Conservation (phyloP, 176 grass and related monocot genomes). For the Leersia perrieri region DNA sequence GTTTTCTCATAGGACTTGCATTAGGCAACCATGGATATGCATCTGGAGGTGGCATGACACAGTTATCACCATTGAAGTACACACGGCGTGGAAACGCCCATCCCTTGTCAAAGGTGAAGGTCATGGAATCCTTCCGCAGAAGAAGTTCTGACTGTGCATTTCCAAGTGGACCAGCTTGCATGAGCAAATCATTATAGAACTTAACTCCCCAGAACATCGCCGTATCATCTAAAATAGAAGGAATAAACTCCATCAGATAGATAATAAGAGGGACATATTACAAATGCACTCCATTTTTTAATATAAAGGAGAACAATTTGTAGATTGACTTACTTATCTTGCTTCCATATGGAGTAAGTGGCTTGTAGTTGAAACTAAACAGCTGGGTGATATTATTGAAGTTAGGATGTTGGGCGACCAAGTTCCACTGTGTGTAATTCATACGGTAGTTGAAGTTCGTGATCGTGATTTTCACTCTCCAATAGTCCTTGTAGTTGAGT, state of each 20-base stretch:
- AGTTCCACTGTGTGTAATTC: constrained; percentile 93
- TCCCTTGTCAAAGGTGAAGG: constrained; percentile 76
- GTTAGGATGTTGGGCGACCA: constrained; percentile 84
- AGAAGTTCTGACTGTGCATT: constrained; percentile 82
- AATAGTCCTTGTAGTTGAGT: constrained; percentile 91
- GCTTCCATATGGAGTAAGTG: constrained; percentile 72
- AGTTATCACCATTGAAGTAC: constrained; percentile 94
- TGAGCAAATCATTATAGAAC: constrained; percentile 89
- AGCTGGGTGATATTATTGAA: constrained; percentile 72
- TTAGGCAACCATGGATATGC: constrained; percentile 86
- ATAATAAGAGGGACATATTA: background rate
- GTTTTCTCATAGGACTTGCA: constrained; percentile 57
- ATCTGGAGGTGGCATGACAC: constrained; percentile 79
- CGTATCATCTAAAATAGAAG: constrained; percentile 62
- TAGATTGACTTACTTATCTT: constrained; percentile 72
- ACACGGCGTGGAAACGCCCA: constrained; percentile 79
- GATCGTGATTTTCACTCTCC: constrained; percentile 83
- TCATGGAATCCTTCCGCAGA: constrained; percentile 55
- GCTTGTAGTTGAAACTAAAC: constrained; percentile 92
- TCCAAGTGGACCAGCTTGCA: constrained; percentile 66
- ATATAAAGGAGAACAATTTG: constrained; percentile 17
- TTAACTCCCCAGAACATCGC: constrained; percentile 96
- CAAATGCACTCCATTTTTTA: background rate
- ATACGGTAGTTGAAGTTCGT: constrained; percentile 96
- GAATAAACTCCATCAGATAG: constrained; percentile 23